Base-by-base conservation (phyloP, 1,139 yeast species). In the Pichia sp. region DNA sequence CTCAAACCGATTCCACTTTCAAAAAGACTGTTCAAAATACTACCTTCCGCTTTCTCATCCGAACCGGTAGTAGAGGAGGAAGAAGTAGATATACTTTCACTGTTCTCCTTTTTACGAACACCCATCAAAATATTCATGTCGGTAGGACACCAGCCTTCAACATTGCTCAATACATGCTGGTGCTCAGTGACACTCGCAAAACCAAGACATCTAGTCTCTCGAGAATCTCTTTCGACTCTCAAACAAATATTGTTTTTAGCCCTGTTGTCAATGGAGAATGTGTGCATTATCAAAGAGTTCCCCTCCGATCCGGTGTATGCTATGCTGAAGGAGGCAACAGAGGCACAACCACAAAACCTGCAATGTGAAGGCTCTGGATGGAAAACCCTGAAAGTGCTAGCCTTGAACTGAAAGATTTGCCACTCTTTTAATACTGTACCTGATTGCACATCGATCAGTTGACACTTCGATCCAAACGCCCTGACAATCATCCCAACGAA, bases 301-400 rank as follows among this genome's bases (percentile, higher is more conserved):
- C 78, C 73, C 54, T 80, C 84, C 30, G 70, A 69, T 60, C 85
- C 89, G 45, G 85, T 84, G 67, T 88, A 90, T 1, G 85, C 82
- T 40, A 88, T 75, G 2, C 92, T 84, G 52, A 90, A 77, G 1
- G 92, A 79, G 40, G 82, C 79, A 43, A 89, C 79, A 0, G 95
- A 86, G 0, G 88, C 92, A 72, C 95, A 86, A 1, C 97, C 97
- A 73, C 97, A 90, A 68, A 90, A 90, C 56, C 87, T 78, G 70
- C 97, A 90, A 71, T 90, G 96, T 0, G 90, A 84, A 3, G 96
- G 95, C 62, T 84, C 90, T 50, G 86, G 85, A 67, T 89, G 96
- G 57, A 89, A 82, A 0, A 86, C 93, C 56, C 77, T 74, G 58
- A 89, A 77, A 0, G 85, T 69, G 1, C 78, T 78, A 1, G 81